phyloP scores from a whole-genome alignment of 768 basidiomycete genomes.

The Psilocybe sp. region DNA sequence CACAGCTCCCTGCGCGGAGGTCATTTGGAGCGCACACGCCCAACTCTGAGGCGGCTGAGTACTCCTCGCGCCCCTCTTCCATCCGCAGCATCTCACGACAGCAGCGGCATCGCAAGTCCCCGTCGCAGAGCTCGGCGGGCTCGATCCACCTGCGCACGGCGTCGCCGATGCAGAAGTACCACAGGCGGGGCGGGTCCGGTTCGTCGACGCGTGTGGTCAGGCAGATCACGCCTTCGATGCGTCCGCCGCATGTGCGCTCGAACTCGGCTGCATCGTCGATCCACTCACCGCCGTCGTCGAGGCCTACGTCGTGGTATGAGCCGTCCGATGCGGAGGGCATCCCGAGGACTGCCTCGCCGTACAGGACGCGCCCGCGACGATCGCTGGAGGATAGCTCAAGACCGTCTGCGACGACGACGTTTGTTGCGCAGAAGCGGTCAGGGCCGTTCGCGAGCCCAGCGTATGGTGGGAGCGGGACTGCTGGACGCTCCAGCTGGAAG shows the following conservation, averaged over 20 bases:
- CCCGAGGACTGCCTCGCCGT: constrained; percentile 63
- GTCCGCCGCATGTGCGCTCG: constrained; percentile 62
- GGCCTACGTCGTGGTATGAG: constrained; percentile 78
- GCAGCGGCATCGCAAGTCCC: constrained; percentile 67
- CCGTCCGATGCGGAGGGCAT: constrained; percentile 61
- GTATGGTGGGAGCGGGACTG: constrained; percentile 32
- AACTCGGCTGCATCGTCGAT: constrained; percentile 77
- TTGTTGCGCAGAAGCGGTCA: constrained; percentile 79
- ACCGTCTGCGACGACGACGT: constrained; percentile 46
- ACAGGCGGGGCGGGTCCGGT: constrained; percentile 76
- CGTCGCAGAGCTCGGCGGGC: constrained; percentile 74
- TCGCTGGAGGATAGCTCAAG: constrained; percentile 39
- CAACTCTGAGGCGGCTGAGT: constrained; percentile 80
- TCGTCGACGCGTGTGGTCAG: constrained; percentile 81
- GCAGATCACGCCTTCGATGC: constrained; percentile 41
- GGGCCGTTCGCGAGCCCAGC: constrained; percentile 67
- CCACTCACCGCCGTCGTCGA: constrained; percentile 72
- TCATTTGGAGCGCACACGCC: constrained; percentile 84
- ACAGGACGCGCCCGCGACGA: constrained; percentile 46
- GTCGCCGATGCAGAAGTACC: constrained; percentile 79
- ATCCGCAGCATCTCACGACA: constrained; percentile 74
- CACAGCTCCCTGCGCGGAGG: constrained; percentile 59
- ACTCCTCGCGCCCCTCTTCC: constrained; percentile 79
- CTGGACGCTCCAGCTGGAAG: constrained; percentile 81
- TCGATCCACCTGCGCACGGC: constrained; percentile 64